Percentiles rank a stretch among this genome's conserved stretches.
phyloP scores from a whole-genome alignment of 768 basidiomycete species.

The Nevesoporus exiguus region DNA sequence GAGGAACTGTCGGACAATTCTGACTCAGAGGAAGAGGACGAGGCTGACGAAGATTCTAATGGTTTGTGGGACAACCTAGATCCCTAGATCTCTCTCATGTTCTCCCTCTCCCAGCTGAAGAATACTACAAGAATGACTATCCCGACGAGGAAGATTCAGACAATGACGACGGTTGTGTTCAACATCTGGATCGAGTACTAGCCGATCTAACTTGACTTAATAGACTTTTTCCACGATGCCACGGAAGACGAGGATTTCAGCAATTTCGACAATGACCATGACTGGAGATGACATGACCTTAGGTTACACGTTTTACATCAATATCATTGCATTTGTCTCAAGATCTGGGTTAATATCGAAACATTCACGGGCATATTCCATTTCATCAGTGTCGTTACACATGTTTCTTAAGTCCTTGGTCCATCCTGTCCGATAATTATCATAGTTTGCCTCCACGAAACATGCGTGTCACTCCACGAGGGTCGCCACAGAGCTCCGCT shows the following conservation, averaged over 20 bases:
- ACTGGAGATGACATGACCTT: constrained; percentile 31
- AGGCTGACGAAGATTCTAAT: constrained; percentile 83
- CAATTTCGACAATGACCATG: constrained; percentile 23
- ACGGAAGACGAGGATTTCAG: constrained; percentile 41
- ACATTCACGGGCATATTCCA: constrained; percentile 11
- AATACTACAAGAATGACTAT: constrained; percentile 83
- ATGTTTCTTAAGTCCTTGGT: constrained; percentile 13
- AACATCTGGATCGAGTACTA: not conserved
- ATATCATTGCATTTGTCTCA: constrained; percentile 19
- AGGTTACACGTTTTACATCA: not conserved
- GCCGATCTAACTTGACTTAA: not conserved
- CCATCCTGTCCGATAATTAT: not conserved
- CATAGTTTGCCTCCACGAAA: too few relatives aligned
- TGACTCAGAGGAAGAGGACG: constrained; percentile 66
- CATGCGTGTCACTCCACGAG: not conserved
- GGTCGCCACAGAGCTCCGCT: not conserved
- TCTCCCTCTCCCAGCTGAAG: constrained; percentile 52
- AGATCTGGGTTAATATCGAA: constrained; percentile 18
- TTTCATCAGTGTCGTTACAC: constrained; percentile 12
- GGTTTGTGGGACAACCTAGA: constrained; percentile 38
- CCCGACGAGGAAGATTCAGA: constrained; percentile 63
- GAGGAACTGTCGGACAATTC: constrained; percentile 55
- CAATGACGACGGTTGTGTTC: constrained; percentile 39
- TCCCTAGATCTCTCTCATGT: not conserved
- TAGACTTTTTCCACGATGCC: constrained; percentile 58